Evolutionary conservation across 2,329 filamentous ascomycete genomes (phyloP), one percentile per base, ranked within the genome.

Genomic region (Fusarium chuoi): DNA sequence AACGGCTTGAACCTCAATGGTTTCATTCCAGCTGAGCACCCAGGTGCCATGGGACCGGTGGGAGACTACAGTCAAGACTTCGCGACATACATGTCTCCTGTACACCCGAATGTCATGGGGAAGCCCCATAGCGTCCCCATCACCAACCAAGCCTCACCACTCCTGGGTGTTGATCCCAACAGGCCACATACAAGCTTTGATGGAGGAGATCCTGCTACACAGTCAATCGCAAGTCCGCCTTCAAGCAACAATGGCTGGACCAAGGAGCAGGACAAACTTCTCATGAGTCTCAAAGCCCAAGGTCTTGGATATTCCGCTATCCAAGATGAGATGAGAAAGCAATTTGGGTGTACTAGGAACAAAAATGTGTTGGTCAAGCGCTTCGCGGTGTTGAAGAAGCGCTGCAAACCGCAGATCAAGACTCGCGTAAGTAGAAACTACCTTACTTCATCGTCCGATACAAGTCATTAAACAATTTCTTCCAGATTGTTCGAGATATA

Each of bases 1-100:
- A 22, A 17, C 13, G 6, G 14, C 14, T 12, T 48, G 20, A 22
- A 11, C 4, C 20, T 28, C 9, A 22, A 8, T 30, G 10, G 3
- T 2, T 8, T 17, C 20, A 8, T 8, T n/a, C 20, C 14, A 0
- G 0, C 7, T 4, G 26, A 17, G 10, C 14, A 13, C 5, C 20
- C 45, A 6, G 20, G 26, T 30, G 20, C 26, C 9, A 7, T 3
- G 18, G 26, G 18, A 28, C 24, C 22, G 24, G 5, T 6, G 0
- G 26, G 0, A 28, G 20, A 11, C 26, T 6, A 7, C 26, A 22
- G 2, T 22, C 26, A 48, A 7, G 9, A 28, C 1, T 22, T 48
- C 4, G 9, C 13, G 13, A 28, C 9, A 22, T 7, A 7, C 26
- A 5, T 22, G 9, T 11, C 45, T 15, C 28, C 13, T 6, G 1